Evolutionary conservation across 1,284 basidiomycete species (phyloP).

Genomic region (Puccinia novopanici): DNA sequence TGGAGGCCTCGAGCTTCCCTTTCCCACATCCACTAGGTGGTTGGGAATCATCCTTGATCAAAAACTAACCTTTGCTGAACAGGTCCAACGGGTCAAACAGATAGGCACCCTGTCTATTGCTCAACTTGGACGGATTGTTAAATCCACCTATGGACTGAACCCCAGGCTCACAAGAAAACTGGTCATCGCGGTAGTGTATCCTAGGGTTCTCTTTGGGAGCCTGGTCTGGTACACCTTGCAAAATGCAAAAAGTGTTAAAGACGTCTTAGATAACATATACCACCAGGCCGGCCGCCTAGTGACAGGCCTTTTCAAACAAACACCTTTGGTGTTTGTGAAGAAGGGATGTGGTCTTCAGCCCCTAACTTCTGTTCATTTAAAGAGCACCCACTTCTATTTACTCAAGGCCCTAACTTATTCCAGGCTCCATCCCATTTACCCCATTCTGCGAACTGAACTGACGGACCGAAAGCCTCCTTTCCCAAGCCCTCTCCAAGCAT

Average conservation of each 20-base stretch:
- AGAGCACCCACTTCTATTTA: not conserved
- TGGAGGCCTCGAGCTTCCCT: not conserved
- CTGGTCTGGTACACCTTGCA: constrained; percentile 20
- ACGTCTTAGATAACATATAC: not conserved
- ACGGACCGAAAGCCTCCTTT: not conserved
- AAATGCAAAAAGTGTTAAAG: not conserved
- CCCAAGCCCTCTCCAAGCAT: not conserved
- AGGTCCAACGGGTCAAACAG: constrained; percentile 48
- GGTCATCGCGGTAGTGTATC: not conserved
- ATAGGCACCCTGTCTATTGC: not conserved
- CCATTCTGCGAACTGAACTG: not conserved
- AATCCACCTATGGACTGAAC: constrained; percentile 21
- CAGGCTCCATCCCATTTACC: not conserved
- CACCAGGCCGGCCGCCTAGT: not conserved
- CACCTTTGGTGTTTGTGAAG: constrained; percentile 3
- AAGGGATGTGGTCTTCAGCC: not conserved
- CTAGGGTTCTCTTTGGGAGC: constrained; percentile 16
- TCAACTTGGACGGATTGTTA: constrained; percentile 1
- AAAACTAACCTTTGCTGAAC: constrained; percentile 56
- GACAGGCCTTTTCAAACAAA: not conserved
- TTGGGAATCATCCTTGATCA: constrained; percentile 59
- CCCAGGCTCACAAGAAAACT: not conserved
- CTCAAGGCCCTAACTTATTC: not conserved
- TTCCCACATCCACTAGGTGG: constrained; percentile 53
- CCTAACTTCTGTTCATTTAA: not conserved